Conservation (phyloP, 2,329 filamentous ascomycete species). For the Phaeoacremonium minimum region DNA sequence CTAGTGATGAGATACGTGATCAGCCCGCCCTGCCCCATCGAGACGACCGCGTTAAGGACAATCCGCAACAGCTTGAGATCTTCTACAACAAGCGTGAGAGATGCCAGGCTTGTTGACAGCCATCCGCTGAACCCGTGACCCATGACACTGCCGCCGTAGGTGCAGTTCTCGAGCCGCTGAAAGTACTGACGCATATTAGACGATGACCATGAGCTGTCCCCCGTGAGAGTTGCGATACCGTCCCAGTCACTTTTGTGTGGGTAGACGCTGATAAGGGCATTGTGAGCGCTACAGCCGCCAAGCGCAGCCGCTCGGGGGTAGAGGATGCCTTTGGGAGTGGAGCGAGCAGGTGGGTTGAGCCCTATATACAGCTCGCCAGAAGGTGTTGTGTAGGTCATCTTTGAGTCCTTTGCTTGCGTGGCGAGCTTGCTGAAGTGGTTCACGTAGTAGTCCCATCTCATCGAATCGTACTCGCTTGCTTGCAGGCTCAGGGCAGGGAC, state of each 20-base stretch:
- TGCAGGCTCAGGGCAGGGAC: constrained; percentile 38
- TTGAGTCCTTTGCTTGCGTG: constrained; percentile 50
- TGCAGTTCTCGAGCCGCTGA: constrained; percentile 39
- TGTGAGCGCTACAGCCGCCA: constrained; percentile 54
- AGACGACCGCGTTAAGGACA: constrained; percentile 45
- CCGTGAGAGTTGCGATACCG: constrained; percentile 46
- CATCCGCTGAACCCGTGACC: constrained; percentile 57
- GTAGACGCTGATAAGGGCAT: constrained; percentile 48
- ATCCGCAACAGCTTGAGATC: constrained; percentile 51
- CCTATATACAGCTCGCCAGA: constrained; percentile 49
- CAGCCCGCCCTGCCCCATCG: constrained; percentile 32
- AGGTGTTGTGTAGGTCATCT: constrained; percentile 51
- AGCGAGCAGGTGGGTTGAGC: constrained; percentile 44
- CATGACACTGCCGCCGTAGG: constrained; percentile 29
- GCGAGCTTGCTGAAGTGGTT: constrained; percentile 52
- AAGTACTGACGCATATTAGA: constrained; percentile 47
- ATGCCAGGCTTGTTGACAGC: constrained; percentile 45
- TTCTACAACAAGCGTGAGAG: constrained; percentile 42
- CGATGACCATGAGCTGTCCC: constrained; percentile 46
- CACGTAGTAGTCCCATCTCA: constrained; percentile 62
- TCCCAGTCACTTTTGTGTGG: constrained; percentile 50
- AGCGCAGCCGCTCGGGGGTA: constrained; percentile 55
- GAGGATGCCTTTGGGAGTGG: constrained; percentile 45
- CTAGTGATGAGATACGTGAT: constrained; percentile 28
- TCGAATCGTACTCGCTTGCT: constrained; percentile 46